These are phyloP conservation scores for Sarocladiaceae sp. DNA, from an alignment of 2,329 filamentous ascomycete genomes.

Conservation along the genomic window DNA sequence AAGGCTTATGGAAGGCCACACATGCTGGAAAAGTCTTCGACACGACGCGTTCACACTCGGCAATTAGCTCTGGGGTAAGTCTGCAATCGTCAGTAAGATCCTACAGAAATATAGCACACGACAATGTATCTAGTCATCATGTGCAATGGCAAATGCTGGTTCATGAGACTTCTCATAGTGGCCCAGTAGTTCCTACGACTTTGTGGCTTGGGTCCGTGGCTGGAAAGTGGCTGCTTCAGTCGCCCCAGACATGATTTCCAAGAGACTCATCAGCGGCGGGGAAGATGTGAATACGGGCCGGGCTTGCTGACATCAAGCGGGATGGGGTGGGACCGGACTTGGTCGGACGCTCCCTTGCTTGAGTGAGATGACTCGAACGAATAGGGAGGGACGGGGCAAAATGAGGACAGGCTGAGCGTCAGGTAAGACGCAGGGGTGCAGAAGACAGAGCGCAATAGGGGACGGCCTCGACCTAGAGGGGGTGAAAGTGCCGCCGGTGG, in stretches of 20 bases:
- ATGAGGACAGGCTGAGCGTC: neutral
- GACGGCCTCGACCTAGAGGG: neutral
- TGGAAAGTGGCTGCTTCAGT: neutral
- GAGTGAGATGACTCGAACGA: neutral
- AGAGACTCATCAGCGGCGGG: neutral
- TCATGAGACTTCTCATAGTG: slow-evolving; percentile 1
- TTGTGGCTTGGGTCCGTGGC: neutral
- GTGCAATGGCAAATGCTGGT: too few species aligned
- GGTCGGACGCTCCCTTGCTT: neutral
- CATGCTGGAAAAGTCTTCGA: slow-evolving; percentile 58
- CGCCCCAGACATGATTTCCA: neutral
- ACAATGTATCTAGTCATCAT: too few species aligned
- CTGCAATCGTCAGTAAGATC: slow-evolving; percentile 25
- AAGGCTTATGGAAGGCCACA: slow-evolving; percentile 60
- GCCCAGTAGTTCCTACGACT: too few species aligned
- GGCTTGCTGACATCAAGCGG: neutral
- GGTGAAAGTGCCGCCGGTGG: neutral
- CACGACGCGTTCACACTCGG: slow-evolving; percentile 58
- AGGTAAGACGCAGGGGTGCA: neutral
- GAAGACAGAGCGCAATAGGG: neutral
- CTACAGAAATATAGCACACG: slow-evolving; percentile 19
- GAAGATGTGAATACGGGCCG: neutral
- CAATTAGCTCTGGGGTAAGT: slow-evolving; percentile 53
- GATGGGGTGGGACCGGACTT: neutral
- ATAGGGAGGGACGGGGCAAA: neutral